Evolutionary conservation across 2,329 filamentous ascomycete genomes (phyloP), one percentile per base, ranked within the genome.

Genomic region (Aquanectria penicillioides): DNA sequence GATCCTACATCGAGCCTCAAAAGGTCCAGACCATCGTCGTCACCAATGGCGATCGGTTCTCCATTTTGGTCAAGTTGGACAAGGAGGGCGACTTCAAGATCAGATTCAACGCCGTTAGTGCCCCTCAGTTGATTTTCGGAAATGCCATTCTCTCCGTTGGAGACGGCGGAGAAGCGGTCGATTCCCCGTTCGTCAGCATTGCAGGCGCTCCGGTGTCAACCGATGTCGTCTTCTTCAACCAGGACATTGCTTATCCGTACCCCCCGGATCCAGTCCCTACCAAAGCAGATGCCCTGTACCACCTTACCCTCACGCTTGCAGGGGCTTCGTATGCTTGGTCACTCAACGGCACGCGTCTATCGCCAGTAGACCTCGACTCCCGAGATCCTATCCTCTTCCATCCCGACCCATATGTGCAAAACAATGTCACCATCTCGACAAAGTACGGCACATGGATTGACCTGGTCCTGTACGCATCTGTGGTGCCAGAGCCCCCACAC

Each of bases 41-140:
- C 5, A 74, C 75, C 61, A 86, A 83, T 57, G 85, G 84, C 11
- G 82, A 73, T 15, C 78, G 84, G 5, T 85, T 81, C 66, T 84
- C 83, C 0, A 74, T 86, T 1, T 67, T 86, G 43, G 65, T 85
- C 60, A 71, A 79, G 57, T 73, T 85, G 5, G 71, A 80, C 36
- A 76, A 79, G 34, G 68, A 77, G 1, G 82, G 81, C 1, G 73
- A 82, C 56, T 89, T 85, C 69, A 80, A 80, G 6, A 81, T 88
- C 26, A 84, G 87, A 3, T 75, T 83, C 34, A 80, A 82, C 22
- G 80, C 82, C 13, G 73, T 75, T 12, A 77, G 75, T 25, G 71
- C 78, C 3, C 79, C 82, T 10, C 87, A 89, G 67, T 78, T 88
- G 51, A 77, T 89, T 25, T 77, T 78, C 12, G 85, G 81, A 2